A percentile compares a stretch with the other conserved stretches of the same genome.
Conservation (phyloP, 345 rosid species). For the Trapa incisa region DNA sequence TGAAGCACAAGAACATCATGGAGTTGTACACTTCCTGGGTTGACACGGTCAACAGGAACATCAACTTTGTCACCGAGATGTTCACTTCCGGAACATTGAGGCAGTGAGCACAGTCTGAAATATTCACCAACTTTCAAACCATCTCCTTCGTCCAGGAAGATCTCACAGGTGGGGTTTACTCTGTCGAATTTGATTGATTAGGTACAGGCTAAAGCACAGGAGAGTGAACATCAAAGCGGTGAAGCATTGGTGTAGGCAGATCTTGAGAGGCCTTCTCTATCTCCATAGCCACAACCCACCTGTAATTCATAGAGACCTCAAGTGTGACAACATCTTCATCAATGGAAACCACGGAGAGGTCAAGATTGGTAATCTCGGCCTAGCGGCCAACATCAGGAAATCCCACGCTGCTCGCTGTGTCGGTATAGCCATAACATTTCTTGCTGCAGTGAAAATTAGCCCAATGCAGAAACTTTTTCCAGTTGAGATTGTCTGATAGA, state of each 20-base stretch:
- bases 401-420: constrained; percentile 91
- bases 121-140: neutral
- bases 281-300: constrained; percentile 86
- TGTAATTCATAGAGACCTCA: constrained; percentile 90
- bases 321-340: constrained; percentile 86
- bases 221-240: constrained; percentile 80
- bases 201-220: constrained; percentile 75
- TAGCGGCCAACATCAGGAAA: constrained; percentile 74
- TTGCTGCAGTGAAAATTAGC: neutral
- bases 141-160: no score
- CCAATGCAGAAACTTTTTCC: no score
- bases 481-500: neutral
- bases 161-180: no score
- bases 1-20: constrained; percentile 86
- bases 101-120: constrained; percentile 43
- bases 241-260: constrained; percentile 93
- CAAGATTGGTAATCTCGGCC: constrained; percentile 95
- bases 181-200: constrained; percentile 13
- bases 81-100: constrained; percentile 91
- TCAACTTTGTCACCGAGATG: constrained; percentile 90
- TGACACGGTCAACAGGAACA: constrained; percentile 64
- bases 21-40: constrained; percentile 90
- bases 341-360: constrained; percentile 97
- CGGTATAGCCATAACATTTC: constrained; percentile 32
- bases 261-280: constrained; percentile 67